Conservation (phyloP, 1,139 yeast species). For the Yamadazyma dendronema region DNA sequence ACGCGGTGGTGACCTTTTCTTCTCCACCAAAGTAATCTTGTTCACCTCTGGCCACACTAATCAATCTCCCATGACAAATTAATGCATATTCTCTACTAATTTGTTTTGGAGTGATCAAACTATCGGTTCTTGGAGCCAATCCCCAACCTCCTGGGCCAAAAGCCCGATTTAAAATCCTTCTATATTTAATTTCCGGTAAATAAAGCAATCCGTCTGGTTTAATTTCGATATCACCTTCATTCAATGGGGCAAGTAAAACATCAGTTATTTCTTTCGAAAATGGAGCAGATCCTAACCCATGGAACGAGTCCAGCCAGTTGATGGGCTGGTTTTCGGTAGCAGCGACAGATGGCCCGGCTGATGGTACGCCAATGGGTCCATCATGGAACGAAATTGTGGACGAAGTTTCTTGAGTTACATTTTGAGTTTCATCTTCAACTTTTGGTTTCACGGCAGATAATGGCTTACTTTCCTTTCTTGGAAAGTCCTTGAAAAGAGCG, state of each 20-base stretch:
- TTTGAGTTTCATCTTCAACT: conserved; percentile 3
- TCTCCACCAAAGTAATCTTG: conserved; percentile 85
- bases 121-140: conserved; percentile 86
- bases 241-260: conserved; percentile 58
- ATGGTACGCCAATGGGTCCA: conserved; percentile 1
- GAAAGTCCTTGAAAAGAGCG: conserved; percentile 16
- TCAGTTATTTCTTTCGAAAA: conserved; percentile 62
- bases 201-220: conserved; percentile 93
- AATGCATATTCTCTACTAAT: conserved; percentile 86
- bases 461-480: conserved; percentile 7
- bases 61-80: conserved; percentile 82
- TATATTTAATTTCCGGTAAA: conserved; percentile 90
- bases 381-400: conserved; percentile 2
- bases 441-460: conserved; percentile 3
- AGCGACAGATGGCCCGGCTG: not conserved
- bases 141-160: conserved; percentile 99
- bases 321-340: conserved; percentile 21
- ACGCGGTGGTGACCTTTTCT: conserved; percentile 88
- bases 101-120: conserved; percentile 62
- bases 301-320: conserved; percentile 76
- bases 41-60: conserved; percentile 92
- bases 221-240: conserved; percentile 76
- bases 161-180: conserved; percentile 82
- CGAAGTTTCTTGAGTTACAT: not conserved
- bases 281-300: conserved; percentile 78